A percentile compares a stretch with the other conserved stretches of the same genome.
These are phyloP conservation scores for Cytospora piceae DNA, from an alignment of 2,329 filamentous ascomycete species.

Conservation along the genomic window DNA sequence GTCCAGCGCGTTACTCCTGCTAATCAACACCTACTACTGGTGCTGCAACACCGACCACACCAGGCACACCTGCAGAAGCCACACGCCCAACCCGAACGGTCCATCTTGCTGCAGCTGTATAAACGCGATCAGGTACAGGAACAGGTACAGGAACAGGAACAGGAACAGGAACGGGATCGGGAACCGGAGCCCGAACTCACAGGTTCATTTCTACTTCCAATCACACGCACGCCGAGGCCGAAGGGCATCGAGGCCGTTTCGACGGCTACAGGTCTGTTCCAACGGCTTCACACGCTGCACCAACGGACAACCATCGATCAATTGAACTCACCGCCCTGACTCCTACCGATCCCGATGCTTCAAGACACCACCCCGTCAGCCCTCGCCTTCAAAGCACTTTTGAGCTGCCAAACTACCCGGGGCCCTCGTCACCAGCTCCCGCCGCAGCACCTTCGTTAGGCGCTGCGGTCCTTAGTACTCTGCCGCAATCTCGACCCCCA, in stretches of 20 bases:
- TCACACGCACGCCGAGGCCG: slow-evolving; percentile 21
- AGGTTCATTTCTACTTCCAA: slow-evolving; percentile 8
- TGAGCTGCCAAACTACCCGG: slow-evolving; percentile 40
- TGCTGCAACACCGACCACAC: slow-evolving; percentile 11
- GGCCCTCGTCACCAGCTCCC: slow-evolving; percentile 32
- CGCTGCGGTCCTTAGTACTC: slow-evolving; percentile 27
- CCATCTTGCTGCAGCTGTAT: slow-evolving; percentile 13
- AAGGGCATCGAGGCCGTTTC: slow-evolving; percentile 47
- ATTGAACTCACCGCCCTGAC: slow-evolving; percentile 27
- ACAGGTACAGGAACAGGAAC: neutral
- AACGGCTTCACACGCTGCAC: slow-evolving; percentile 52
- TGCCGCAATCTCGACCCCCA: slow-evolving; percentile 35
- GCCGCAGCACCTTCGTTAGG: slow-evolving; percentile 31
- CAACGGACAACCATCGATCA: slow-evolving; percentile 32
- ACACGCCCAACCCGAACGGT: slow-evolving; percentile 4
- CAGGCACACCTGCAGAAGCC: slow-evolving; percentile 6
- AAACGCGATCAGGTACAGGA: too few relatives aligned
- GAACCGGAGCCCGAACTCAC: neutral
- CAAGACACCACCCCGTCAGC: slow-evolving; percentile 18
- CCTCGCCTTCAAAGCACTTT: slow-evolving; percentile 31
- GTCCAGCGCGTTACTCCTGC: neutral
- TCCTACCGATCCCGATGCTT: slow-evolving; percentile 12
- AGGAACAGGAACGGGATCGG: neutral
- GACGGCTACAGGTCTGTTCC: slow-evolving; percentile 47
- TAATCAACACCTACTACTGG: slow-evolving; percentile 2